phyloP scores from a whole-genome alignment of 371 early-diverging fungal genomes.

The Mortierella sp. region DNA sequence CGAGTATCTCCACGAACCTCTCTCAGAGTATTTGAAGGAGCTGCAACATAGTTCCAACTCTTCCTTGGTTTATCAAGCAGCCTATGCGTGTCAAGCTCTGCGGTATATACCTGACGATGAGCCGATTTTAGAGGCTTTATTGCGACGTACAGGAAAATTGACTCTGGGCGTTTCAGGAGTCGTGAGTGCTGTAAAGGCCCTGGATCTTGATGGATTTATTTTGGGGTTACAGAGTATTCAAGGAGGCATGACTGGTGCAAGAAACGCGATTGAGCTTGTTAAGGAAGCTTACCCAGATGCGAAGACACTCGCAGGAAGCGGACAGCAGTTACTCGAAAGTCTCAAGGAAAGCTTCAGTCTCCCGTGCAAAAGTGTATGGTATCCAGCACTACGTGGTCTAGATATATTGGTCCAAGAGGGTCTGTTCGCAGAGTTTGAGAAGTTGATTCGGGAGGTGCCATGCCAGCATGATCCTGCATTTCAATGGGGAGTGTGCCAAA shows the following conservation, averaged over 20 bases:
- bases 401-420: slow-evolving; percentile 8
- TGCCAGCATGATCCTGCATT: too few species aligned
- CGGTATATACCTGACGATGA: too few species aligned
- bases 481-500: too few species aligned
- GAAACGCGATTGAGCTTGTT: not conserved
- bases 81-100: slow-evolving; percentile 19
- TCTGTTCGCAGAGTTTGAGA: slow-evolving; percentile 1
- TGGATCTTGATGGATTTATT: slow-evolving; percentile 4
- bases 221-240: slow-evolving; percentile 2
- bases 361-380: too few species aligned
- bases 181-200: slow-evolving; percentile 8
- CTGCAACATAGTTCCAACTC: slow-evolving; percentile 13
- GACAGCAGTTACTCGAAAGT: too few species aligned
- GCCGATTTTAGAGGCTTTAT: too few species aligned
- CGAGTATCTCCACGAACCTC: slow-evolving; percentile 6
- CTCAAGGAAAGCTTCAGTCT: slow-evolving; percentile 6
- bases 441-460: too few species aligned
- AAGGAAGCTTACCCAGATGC: not conserved
- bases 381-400: too few species aligned
- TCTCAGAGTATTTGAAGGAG: not conserved
- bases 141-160: too few species aligned
- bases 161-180: not conserved
- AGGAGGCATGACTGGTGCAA: not conserved
- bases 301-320: too few species aligned
- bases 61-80: slow-evolving; percentile 2